Evolutionary conservation across 257 asterid genomes (phyloP).

Genomic region (Leonotis leonurus): DNA sequence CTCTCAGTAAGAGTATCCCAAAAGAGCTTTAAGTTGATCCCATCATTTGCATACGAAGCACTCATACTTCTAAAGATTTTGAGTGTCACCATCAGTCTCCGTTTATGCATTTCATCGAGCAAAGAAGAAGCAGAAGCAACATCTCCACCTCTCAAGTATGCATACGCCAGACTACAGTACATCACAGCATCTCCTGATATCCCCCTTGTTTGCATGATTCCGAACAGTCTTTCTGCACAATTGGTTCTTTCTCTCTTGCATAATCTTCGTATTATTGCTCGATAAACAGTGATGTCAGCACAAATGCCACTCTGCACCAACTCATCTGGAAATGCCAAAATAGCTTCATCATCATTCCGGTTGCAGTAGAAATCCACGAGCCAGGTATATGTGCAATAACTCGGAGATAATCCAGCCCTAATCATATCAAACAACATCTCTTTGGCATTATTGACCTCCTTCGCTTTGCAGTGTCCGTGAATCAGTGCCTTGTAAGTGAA

Average conservation of each 20-base stretch:
- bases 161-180: conserved; percentile 57
- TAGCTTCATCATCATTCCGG: conserved; percentile 39
- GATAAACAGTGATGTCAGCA: conserved; percentile 59
- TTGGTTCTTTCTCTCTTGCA: conserved; percentile 61
- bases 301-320: conserved; percentile 44
- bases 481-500: conserved; percentile 77
- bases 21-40: conserved; percentile 37
- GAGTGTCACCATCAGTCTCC: conserved; percentile 62
- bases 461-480: conserved; percentile 66
- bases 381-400: conserved; percentile 55
- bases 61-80: conserved; percentile 43
- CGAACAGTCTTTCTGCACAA: conserved; percentile 51
- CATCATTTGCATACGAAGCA: conserved; percentile 43
- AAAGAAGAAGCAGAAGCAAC: conserved; percentile 30
- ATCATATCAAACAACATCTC: conserved; percentile 55
- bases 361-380: conserved; percentile 57
- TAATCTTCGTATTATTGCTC: conserved; percentile 61
- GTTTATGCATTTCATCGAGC: conserved; percentile 71
- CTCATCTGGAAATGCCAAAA: conserved; percentile 53
- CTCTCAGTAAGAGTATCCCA: conserved; percentile 48
- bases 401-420: conserved; percentile 53
- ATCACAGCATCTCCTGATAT: conserved; percentile 61
- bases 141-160: conserved; percentile 49
- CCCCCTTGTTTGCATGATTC: conserved; percentile 52
- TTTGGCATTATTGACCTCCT: conserved; percentile 49